These are phyloP conservation scores for Aspergillus sp. DNA, from an alignment of 2,329 filamentous ascomycete species.

Conservation along the genomic window DNA sequence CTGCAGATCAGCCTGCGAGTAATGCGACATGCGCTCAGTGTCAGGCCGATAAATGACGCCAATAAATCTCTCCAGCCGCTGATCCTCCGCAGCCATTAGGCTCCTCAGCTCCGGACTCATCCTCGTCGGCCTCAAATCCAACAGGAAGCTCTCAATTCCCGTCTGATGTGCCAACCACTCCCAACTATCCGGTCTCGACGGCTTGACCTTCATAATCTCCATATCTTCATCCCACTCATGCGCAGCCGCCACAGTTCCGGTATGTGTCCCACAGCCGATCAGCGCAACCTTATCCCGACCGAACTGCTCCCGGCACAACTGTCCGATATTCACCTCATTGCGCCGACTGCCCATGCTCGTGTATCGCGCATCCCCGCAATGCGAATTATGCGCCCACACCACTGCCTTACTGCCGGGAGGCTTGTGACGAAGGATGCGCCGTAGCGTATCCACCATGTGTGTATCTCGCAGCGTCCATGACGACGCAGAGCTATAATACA, in stretches of 20 bases:
- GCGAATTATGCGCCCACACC: conserved; percentile 58
- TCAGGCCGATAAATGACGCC: conserved; percentile 55
- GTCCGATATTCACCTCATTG: conserved; percentile 55
- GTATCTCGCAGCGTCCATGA: conserved; percentile 56
- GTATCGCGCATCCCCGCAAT: conserved; percentile 56
- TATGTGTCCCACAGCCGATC: conserved; percentile 53
- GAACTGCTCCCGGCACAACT: conserved; percentile 53
- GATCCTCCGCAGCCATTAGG: conserved; percentile 38
- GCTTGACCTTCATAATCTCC: conserved; percentile 52
- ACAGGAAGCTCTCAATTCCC: conserved; percentile 47
- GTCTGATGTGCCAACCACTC: conserved; percentile 53
- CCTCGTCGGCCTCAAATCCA: conserved; percentile 48
- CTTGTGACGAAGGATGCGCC: conserved; percentile 47
- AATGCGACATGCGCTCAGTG: conserved; percentile 55
- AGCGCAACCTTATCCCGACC: conserved; percentile 45
- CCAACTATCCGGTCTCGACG: conserved; percentile 52
- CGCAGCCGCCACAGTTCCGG: conserved; percentile 56
- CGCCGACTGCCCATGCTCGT: conserved; percentile 51
- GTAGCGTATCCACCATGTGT: conserved; percentile 55
- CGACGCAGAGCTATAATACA: conserved; percentile 53
- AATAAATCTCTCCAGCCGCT: conserved; percentile 54
- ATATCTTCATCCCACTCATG: conserved; percentile 55
- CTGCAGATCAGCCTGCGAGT: conserved; percentile 49
- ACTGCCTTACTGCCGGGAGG: conserved; percentile 48
- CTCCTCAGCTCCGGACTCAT: conserved; percentile 40